These are phyloP conservation scores for Mycena indigotica DNA, from an alignment of 768 basidiomycete species.

Conservation along the genomic window DNA sequence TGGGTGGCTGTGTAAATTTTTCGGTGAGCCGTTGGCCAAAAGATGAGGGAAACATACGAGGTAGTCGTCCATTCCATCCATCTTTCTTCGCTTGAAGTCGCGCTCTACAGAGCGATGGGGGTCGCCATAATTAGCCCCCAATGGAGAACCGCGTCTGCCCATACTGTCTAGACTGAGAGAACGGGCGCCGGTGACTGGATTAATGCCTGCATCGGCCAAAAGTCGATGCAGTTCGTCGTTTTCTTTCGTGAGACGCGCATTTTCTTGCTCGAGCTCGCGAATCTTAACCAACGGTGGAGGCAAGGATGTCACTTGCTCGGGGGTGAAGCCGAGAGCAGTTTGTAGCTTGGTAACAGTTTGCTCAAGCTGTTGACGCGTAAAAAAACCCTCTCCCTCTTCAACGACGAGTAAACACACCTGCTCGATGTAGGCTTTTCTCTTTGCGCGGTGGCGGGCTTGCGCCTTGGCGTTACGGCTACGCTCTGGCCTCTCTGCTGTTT, in stretches of 20 bases:
- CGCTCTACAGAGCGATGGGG: conserved; percentile 48
- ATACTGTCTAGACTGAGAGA: not conserved
- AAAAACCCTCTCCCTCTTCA: too few relatives aligned
- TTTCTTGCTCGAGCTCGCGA: conserved; percentile 83
- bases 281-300: conserved; percentile 76
- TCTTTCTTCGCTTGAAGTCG: conserved; percentile 65
- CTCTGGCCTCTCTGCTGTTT: conserved; percentile 66
- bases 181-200: not conserved
- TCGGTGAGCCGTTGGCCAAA: not conserved
- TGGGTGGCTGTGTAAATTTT: conserved; percentile 31
- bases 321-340: conserved; percentile 67
- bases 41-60: conserved; percentile 39
- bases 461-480: conserved; percentile 87
- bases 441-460: conserved; percentile 87
- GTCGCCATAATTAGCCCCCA: not conserved
- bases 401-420: conserved; percentile 53
- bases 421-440: conserved; percentile 91
- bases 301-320: conserved; percentile 73
- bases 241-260: conserved; percentile 66
- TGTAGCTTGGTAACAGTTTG: conserved; percentile 86
- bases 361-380: conserved; percentile 59
- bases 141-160: conserved; percentile 36
- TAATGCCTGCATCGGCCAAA: conserved; percentile 47
- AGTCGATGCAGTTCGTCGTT: conserved; percentile 75
- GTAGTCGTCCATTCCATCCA: conserved; percentile 53